Base-by-base conservation (phyloP, 129 eudicot genomes). In the Tagetes erecta region DNA sequence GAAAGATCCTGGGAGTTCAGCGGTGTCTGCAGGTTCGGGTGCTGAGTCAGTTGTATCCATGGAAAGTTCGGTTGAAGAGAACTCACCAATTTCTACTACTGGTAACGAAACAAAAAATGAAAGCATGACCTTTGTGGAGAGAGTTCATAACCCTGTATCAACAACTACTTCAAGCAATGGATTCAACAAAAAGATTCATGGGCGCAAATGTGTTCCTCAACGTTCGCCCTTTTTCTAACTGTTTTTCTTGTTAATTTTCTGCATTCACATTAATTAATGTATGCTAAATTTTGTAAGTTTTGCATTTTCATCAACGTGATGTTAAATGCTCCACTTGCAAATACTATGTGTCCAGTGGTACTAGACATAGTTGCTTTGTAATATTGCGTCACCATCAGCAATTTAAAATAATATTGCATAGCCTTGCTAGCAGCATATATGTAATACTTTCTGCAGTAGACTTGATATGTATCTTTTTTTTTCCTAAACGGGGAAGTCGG, bases 161-260 rank as follows among this genome's bases (percentile, higher is more conserved):
- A 33, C 52, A 44, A 4, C 76, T 59, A 12, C 66, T 3, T 33
- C 65, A 45, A 42, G 70, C 70, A 73, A 47, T 5, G 60, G 46
- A 8, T 14, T 49, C 40, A 59, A 35, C 57, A 70, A 55, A 38
- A 78, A 51, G 45, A n/a, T n/a, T 2, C 76, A 62, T 50, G 77
- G 72, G n/a, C 72, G 82, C 37, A 78, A 78, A 78, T 71, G 77
- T n/a, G 66, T 50, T 64, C 82, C 82, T 62, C 82, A 71, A 1
- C 77, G 82, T 5, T 78, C 82, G 1, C 82, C 82, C 0, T 34
- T 78, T 5, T 78, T 78, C 50, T 78, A 62, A 46, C n/a, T 57
- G 70, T 10, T 27, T 59, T 35, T n/a, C 41, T 47, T 44, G 51
- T 56, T 49, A 30, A 8, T 9, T 49, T 70, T 52, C 36, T 8